Conservation (phyloP, 495 filamentous ascomycete species). For the Rusavskia elegans region DNA sequence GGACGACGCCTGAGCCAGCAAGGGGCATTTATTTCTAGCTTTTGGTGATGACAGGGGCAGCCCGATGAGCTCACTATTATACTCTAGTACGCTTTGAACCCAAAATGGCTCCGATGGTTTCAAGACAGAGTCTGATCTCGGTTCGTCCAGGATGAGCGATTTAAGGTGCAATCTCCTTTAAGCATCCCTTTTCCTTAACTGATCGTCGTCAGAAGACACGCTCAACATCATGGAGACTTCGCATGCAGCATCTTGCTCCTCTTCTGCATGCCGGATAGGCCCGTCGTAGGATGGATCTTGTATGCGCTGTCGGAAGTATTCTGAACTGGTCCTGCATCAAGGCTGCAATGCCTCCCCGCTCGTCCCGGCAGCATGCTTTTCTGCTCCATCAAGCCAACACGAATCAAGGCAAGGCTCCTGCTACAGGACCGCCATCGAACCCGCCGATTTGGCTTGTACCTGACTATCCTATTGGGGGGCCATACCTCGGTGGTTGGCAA, state of each 20-base stretch:
- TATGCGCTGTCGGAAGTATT: neutral
- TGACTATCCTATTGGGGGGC: conserved; percentile 13
- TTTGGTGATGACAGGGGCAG: neutral
- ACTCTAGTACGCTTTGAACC: too few species aligned
- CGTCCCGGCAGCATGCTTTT: conserved; percentile 1
- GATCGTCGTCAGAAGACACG: too few species aligned
- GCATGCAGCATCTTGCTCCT: too few species aligned
- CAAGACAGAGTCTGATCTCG: neutral
- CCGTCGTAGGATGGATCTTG: neutral
- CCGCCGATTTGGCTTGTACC: conserved; percentile 1
- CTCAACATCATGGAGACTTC: too few species aligned
- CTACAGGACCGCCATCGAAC: too few species aligned
- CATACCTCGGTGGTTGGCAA: neutral
- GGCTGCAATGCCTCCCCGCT: neutral
- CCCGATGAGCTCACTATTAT: too few species aligned
- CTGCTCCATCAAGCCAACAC: neutral
- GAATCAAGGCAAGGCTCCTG: conserved; percentile 5
- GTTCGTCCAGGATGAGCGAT: neutral
- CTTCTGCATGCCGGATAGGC: too few species aligned
- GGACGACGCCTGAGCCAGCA: neutral
- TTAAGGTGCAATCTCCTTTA: neutral
- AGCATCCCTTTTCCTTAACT: neutral
- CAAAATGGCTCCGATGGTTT: neutral
- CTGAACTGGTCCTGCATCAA: neutral
- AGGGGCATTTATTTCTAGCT: neutral